These are phyloP conservation scores for Juglanconis juglandina DNA, from an alignment of 2,329 filamentous ascomycete species.

Conservation along the genomic window DNA sequence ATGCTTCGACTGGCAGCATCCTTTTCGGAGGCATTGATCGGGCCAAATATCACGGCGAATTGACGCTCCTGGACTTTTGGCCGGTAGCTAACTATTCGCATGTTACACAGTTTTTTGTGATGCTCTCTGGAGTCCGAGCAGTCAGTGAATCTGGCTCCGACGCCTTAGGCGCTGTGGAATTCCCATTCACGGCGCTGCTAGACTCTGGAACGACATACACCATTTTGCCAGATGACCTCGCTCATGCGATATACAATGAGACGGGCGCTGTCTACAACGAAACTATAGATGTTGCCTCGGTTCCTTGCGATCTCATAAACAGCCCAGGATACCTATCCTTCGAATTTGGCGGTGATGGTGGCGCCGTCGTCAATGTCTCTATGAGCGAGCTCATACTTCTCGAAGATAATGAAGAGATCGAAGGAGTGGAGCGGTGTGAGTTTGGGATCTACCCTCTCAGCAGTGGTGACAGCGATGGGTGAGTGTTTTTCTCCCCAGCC, in stretches of 20 bases:
- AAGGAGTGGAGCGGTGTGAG: background rate
- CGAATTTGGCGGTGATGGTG: background rate
- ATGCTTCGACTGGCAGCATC: background rate
- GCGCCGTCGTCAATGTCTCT: background rate
- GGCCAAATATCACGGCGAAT: background rate
- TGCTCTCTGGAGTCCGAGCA: background rate
- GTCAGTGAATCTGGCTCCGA: background rate
- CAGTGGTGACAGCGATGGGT: background rate
- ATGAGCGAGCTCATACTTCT: background rate
- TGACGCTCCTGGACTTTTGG: conserved; percentile 2
- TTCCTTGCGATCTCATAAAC: background rate
- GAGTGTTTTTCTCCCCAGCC: background rate
- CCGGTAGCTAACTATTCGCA: background rate
- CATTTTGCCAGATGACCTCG: background rate
- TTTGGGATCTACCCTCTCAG: background rate
- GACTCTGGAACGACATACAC: conserved; percentile 3
- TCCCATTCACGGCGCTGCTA: background rate
- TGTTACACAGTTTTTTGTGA: background rate
- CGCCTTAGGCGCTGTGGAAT: background rate
- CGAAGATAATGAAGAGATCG: background rate
- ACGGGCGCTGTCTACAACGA: background rate
- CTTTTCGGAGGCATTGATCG: conserved; percentile 6
- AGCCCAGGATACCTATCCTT: background rate
- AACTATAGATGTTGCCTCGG: background rate
- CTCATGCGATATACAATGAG: background rate